These are phyloP conservation scores for Geum urbanum DNA, from an alignment of 306 rosid genomes.

Conservation along the genomic window DNA sequence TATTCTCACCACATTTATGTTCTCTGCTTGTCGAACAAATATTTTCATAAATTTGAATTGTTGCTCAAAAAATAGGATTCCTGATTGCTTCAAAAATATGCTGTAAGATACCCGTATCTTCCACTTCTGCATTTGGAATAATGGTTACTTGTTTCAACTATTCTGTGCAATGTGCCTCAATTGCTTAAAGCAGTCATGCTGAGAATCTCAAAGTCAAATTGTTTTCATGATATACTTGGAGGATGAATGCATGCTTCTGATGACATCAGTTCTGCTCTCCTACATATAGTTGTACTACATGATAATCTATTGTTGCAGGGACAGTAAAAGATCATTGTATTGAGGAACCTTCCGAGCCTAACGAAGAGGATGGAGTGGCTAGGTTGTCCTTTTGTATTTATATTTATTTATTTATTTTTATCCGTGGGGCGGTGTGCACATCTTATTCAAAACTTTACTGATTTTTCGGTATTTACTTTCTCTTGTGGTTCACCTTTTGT, in stretches of 20 bases:
- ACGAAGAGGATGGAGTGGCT: constrained; percentile 57
- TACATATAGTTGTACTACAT: not conserved
- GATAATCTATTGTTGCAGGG: constrained; percentile 31
- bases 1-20: constrained; percentile 21
- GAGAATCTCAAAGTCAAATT: constrained; percentile 36
- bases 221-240: constrained; percentile 47
- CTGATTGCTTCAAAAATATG: not conserved
- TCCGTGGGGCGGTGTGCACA: not conserved
- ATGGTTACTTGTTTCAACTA: not conserved
- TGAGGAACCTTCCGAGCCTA: constrained; percentile 47
- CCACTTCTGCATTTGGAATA: not conserved
- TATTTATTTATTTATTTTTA: not conserved
- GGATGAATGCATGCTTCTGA: constrained; percentile 40
- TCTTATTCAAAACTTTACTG: constrained; percentile 13
- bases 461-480: constrained; percentile 1
- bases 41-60: not conserved
- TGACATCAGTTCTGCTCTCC: constrained; percentile 30
- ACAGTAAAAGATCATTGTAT: constrained; percentile 49
- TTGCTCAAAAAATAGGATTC: not conserved
- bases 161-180: constrained; percentile 44
- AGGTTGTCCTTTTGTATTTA: constrained; percentile 47
- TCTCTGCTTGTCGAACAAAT: not conserved
- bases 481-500: constrained; percentile 21
- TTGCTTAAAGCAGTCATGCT: constrained; percentile 22
- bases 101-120: not conserved